Evolutionary conservation across 1,284 basidiomycete species (phyloP), one percentile per base, ranked within the genome.

Genomic region (Ustilago vetiveriae): DNA sequence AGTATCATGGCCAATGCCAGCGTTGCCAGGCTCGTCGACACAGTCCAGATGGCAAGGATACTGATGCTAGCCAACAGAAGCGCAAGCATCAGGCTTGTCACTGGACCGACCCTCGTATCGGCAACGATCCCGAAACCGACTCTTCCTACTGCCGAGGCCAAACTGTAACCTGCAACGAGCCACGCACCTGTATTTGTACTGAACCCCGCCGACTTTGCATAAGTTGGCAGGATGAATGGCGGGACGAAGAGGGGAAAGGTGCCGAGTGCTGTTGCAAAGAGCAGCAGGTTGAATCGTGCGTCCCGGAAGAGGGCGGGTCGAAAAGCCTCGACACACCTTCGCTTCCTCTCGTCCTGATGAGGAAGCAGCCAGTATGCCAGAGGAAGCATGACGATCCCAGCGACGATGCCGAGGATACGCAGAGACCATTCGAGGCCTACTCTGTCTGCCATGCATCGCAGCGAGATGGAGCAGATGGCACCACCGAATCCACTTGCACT

Each of bases 221-320:
- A 83, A 4, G 82, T 71, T 1, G 82, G 82, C 6, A 83, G 68
- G 59, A 82, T 78, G 72, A 82, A 83, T 22, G 82, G 80, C 9
- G 82, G 80, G 3, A 83, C 81, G 50, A 82, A 76, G 17, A 83
- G 70, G 2, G 81, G 78, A 47, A 83, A 83, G 3, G 79, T 80
- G 3, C 58, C 79, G 7, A 83, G 46, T 4, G 76, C 80, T 4
- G 77, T 80, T 0, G 76, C 68, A 11, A 75, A 26, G 37, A 82
- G 75, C 45, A 83, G 55, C 23, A 79, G 56, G 23, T 71, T 63
- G 62, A 82, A 83, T 13, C 76, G 74, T 19, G 62, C 38, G 23
- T 78, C 65, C 27, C 59, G 63, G 65, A 82, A 82, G 45, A 68
- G 70, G 65, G 78, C 54, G 2, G 23, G 35, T 8, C 64, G 59